These are phyloP conservation scores for Cladosporium sphaerospermum DNA, from an alignment of 2,329 filamentous ascomycete genomes.

Conservation along the genomic window DNA sequence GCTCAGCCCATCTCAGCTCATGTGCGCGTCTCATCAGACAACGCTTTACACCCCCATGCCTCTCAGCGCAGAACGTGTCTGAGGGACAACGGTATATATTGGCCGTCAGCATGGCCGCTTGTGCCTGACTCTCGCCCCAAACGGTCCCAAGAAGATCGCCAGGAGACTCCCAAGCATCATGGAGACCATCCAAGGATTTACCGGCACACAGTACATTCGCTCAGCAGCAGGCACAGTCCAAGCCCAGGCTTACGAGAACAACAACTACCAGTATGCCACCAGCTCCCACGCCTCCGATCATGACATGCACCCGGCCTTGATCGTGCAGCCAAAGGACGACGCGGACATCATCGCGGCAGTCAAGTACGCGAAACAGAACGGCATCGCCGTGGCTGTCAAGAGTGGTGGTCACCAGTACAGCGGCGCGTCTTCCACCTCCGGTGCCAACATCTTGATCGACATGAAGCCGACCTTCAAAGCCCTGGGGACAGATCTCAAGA, in stretches of 20 bases:
- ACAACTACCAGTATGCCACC: slow-evolving; percentile 37
- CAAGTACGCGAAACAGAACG: slow-evolving; percentile 36
- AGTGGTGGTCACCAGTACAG: slow-evolving; percentile 48
- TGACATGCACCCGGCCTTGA: slow-evolving; percentile 34
- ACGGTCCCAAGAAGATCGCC: background rate
- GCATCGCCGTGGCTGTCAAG: slow-evolving; percentile 40
- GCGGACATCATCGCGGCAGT: slow-evolving; percentile 39
- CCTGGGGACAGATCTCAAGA: slow-evolving; percentile 20
- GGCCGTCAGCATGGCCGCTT: too few relatives aligned
- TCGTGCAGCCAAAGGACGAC: slow-evolving; percentile 39
- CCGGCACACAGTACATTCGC: slow-evolving; percentile 6
- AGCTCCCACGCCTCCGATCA: slow-evolving; percentile 33
- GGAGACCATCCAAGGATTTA: slow-evolving; percentile 11
- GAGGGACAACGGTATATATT: too few relatives aligned
- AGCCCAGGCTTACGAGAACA: slow-evolving; percentile 10
- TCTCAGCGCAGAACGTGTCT: too few relatives aligned
- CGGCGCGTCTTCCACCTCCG: slow-evolving; percentile 43
- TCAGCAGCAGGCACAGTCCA: slow-evolving; percentile 1
- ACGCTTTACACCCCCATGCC: too few relatives aligned
- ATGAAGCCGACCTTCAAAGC: slow-evolving; percentile 36
- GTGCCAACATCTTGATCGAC: slow-evolving; percentile 43
- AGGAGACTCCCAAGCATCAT: background rate
- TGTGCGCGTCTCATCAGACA: too few relatives aligned
- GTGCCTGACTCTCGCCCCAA: too few relatives aligned
- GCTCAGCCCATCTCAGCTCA: too few relatives aligned